Evolutionary conservation across 2,329 filamentous ascomycete genomes (phyloP).

Genomic region (Microdochium paspali): DNA sequence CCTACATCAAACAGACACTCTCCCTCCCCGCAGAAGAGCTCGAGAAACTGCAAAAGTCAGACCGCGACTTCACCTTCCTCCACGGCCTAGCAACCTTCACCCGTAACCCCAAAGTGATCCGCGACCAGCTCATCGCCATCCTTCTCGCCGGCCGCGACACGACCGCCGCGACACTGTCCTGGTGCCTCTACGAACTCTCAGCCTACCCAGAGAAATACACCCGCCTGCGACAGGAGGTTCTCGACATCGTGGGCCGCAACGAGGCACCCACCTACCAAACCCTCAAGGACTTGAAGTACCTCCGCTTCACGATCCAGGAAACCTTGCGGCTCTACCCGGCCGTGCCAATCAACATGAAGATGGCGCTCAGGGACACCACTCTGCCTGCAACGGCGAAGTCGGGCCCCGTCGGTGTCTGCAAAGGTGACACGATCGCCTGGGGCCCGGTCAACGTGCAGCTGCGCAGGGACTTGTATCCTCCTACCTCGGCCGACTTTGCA

Average conservation of each 20-base stretch:
- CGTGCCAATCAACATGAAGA: slow-evolving; percentile 33
- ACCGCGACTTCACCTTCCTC: slow-evolving; percentile 63
- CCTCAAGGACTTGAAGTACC: slow-evolving; percentile 61
- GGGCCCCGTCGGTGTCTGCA: neutral
- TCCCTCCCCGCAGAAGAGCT: slow-evolving; percentile 53
- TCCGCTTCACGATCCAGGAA: slow-evolving; percentile 23
- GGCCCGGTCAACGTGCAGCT: slow-evolving; percentile 12
- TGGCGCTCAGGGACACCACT: slow-evolving; percentile 27
- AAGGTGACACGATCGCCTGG: neutral
- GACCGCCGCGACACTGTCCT: slow-evolving; percentile 55
- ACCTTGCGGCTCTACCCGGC: slow-evolving; percentile 32
- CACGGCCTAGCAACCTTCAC: slow-evolving; percentile 65
- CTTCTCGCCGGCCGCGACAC: slow-evolving; percentile 64
- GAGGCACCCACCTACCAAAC: slow-evolving; percentile 46
- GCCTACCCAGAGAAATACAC: slow-evolving; percentile 43
- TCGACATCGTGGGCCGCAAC: slow-evolving; percentile 39
- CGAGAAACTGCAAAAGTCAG: slow-evolving; percentile 56
- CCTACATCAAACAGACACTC: slow-evolving; percentile 57
- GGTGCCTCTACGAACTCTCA: slow-evolving; percentile 57
- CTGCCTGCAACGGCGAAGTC: slow-evolving; percentile 12
- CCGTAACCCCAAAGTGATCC: slow-evolving; percentile 42
- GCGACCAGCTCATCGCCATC: slow-evolving; percentile 65
- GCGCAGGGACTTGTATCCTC: slow-evolving; percentile 26
- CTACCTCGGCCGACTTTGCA: slow-evolving; percentile 13
- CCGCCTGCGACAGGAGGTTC: slow-evolving; percentile 53